phyloP scores from a whole-genome alignment of 305 asterid species.

The Ajuga reptans region DNA sequence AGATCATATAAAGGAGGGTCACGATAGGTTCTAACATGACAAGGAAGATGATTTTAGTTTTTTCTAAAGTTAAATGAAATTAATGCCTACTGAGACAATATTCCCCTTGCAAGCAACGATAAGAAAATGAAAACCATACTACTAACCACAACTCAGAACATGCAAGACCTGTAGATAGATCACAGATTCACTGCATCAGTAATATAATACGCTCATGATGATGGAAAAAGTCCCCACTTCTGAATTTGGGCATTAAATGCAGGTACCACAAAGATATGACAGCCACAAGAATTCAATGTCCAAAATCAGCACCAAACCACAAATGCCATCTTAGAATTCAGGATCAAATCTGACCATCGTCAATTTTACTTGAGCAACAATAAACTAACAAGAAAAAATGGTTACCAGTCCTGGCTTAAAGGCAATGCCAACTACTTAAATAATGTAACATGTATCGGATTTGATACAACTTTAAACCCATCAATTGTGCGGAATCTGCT shows the following conservation, averaged over 20 bases:
- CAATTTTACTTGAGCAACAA: background rate
- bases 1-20: too few relatives aligned
- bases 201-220: background rate
- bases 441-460: background rate
- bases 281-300: background rate
- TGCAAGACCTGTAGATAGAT: background rate
- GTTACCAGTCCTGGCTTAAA: background rate
- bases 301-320: background rate
- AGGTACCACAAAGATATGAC: background rate
- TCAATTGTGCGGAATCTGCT: background rate
- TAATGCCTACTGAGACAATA: background rate
- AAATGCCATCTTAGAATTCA: background rate
- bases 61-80: too few relatives aligned
- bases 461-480: slow-evolving; percentile 7
- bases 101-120: background rate
- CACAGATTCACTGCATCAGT: background rate
- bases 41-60: too few relatives aligned
- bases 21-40: too few relatives aligned
- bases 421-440: background rate
- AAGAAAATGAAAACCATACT: background rate
- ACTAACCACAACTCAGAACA: background rate
- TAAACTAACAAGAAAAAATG: background rate
- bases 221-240: background rate
- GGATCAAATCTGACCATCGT: background rate
- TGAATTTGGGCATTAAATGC: background rate